Evolutionary conservation across 2,329 filamentous ascomycete species (phyloP).

Genomic region (Beauveria pseudobassiana): DNA sequence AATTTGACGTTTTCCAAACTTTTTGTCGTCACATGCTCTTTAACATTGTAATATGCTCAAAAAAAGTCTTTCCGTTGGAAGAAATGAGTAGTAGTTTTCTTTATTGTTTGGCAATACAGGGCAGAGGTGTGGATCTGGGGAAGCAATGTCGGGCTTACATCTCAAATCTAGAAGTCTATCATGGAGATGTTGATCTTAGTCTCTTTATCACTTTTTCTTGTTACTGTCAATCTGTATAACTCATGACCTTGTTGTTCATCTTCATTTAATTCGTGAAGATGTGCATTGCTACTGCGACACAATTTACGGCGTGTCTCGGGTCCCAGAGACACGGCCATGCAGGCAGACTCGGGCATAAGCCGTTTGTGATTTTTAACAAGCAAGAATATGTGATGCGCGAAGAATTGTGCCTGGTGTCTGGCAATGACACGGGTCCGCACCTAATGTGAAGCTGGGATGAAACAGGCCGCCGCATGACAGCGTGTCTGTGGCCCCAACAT

Average conservation of each 20-base stretch:
- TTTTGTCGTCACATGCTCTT: neutral
- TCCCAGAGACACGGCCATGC: neutral
- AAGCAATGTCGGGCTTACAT: neutral
- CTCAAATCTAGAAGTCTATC: neutral
- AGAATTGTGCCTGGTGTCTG: neutral
- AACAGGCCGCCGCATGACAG: neutral
- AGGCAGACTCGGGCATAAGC: neutral
- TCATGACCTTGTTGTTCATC: neutral
- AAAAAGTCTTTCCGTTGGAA: neutral
- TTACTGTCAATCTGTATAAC: neutral
- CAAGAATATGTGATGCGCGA: neutral
- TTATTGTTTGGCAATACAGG: neutral
- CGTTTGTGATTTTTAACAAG: too few species aligned
- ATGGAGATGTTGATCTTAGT: neutral
- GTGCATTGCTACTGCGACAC: neutral
- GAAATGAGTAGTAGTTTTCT: neutral
- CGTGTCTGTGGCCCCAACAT: neutral
- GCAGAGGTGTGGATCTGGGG: neutral
- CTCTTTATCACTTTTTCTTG: neutral
- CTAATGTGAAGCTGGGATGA: neutral
- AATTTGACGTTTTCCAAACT: conserved; percentile 5
- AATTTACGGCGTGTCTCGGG: neutral
- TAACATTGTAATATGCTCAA: conserved; percentile 2
- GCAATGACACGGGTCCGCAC: neutral
- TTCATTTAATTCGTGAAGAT: neutral